A percentile compares a stretch with the other conserved stretches of the same genome.
phyloP scores from a whole-genome alignment of 2,329 filamentous ascomycete genomes.

The Rutstroemia sydowiana region DNA sequence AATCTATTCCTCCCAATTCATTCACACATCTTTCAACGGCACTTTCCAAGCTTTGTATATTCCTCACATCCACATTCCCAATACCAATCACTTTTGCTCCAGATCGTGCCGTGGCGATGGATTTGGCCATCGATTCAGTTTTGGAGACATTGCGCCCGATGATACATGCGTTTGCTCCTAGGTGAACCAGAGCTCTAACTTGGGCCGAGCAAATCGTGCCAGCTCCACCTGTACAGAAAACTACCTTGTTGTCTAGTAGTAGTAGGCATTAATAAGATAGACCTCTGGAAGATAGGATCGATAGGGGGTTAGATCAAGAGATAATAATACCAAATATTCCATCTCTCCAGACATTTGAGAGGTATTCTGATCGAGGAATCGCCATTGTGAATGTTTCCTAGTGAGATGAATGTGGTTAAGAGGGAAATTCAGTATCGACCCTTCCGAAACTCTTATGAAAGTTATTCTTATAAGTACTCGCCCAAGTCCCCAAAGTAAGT shows the following conservation, averaged over 20 bases:
- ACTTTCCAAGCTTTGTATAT: conserved; percentile 59
- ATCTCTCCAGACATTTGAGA: conserved; percentile 80
- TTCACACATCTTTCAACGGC: conserved; percentile 73
- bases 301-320: background rate
- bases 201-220: conserved; percentile 93
- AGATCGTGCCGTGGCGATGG: conserved; percentile 70
- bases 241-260: conserved; percentile 67
- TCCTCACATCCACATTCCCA: conserved; percentile 71
- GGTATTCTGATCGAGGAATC: conserved; percentile 62
- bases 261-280: conserved; percentile 11
- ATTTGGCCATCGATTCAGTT: conserved; percentile 71
- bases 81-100: conserved; percentile 84
- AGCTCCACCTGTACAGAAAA: conserved; percentile 92
- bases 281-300: background rate
- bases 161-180: conserved; percentile 91
- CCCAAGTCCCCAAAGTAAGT: too few species aligned
- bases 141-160: conserved; percentile 84
- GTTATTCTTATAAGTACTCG: too few species aligned
- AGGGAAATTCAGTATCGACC: background rate
- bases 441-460: background rate
- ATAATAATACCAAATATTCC: conserved; percentile 68
- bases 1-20: conserved; percentile 85
- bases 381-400: conserved; percentile 13
- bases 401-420: background rate
- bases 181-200: conserved; percentile 80